A percentile compares a stretch with the other conserved stretches of the same genome.
These are phyloP conservation scores for Afroboletus lepidellus DNA, from an alignment of 1,284 basidiomycete genomes.

Conservation along the genomic window DNA sequence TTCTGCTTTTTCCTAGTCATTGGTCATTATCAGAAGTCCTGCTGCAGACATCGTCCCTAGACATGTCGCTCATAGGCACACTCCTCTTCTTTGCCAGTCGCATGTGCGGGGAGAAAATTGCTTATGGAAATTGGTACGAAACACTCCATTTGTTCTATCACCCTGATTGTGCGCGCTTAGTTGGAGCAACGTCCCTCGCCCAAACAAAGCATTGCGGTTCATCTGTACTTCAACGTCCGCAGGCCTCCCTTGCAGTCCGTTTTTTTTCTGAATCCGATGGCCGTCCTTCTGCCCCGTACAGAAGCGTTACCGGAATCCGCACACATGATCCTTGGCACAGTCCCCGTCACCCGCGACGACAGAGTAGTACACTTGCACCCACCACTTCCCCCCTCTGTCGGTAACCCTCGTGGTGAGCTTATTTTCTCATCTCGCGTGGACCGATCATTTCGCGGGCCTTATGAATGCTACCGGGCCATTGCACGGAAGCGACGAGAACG, in stretches of 20 bases:
- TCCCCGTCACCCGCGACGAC: conserved; percentile 32
- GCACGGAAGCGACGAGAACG: conserved; percentile 78
- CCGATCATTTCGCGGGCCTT: conserved; percentile 81
- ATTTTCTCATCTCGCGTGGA: conserved; percentile 93
- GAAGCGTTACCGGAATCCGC: conserved; percentile 18
- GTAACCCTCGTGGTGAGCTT: conserved; percentile 92
- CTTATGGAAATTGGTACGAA: conserved; percentile 89
- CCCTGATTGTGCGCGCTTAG: conserved; percentile 16
- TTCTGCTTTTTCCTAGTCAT: conserved; percentile 73
- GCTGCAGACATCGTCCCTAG: conserved; percentile 63
- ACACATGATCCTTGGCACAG: conserved; percentile 24
- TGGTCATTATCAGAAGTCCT: conserved; percentile 70
- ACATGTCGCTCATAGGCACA: conserved; percentile 87
- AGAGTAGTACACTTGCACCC: conserved; percentile 37
- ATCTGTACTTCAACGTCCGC: conserved; percentile 95
- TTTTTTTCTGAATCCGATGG: conserved; percentile 62
- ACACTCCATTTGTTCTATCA: conserved; percentile 10
- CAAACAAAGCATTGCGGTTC: conserved; percentile 86
- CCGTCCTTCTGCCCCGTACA: conserved; percentile 61
- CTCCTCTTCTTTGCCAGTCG: conserved; percentile 96
- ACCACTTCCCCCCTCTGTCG: conserved; percentile 85
- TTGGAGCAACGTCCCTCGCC: conserved; percentile 90
- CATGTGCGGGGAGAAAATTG: conserved; percentile 95
- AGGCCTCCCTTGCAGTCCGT: conserved; percentile 65
- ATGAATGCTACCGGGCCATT: conserved; percentile 94